Evolutionary conservation across 768 basidiomycete species (phyloP).

Genomic region (Mycena amicta): DNA sequence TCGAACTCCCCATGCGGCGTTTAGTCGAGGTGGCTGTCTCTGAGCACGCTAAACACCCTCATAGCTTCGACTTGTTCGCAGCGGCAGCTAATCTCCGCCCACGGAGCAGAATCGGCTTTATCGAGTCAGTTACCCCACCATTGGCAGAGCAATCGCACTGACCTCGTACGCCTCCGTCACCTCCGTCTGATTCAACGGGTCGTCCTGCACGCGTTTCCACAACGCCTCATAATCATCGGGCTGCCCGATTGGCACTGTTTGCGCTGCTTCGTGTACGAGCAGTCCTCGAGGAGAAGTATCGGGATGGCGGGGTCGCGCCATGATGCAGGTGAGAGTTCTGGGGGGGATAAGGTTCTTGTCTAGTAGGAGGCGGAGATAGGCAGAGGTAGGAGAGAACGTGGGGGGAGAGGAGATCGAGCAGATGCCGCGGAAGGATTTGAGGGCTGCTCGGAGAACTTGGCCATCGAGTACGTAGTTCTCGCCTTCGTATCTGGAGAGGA

Average conservation of each 20-base stretch:
- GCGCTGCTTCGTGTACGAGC: slow-evolving; percentile 50
- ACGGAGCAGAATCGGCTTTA: not conserved
- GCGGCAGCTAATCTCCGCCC: not conserved
- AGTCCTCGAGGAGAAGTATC: slow-evolving; percentile 61
- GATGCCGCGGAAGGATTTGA: slow-evolving; percentile 55
- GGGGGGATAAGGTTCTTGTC: slow-evolving; percentile 23
- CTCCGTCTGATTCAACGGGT: slow-evolving; percentile 39
- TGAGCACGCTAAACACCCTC: not conserved
- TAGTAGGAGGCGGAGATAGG: slow-evolving; percentile 59
- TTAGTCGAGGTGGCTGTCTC: too few species aligned
- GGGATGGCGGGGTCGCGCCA: slow-evolving; percentile 43
- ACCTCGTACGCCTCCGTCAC: slow-evolving; percentile 1
- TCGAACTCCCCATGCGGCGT: too few species aligned
- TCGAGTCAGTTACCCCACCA: too few species aligned
- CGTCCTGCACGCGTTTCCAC: slow-evolving; percentile 41
- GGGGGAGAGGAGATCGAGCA: slow-evolving; percentile 31
- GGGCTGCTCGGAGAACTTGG: slow-evolving; percentile 72
- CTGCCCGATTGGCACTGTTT: slow-evolving; percentile 34
- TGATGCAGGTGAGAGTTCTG: slow-evolving; percentile 23
- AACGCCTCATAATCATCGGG: slow-evolving; percentile 55
- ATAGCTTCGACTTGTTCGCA: not conserved
- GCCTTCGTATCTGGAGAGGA: slow-evolving; percentile 61
- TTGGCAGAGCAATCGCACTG: too few species aligned
- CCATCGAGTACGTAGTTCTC: slow-evolving; percentile 79
- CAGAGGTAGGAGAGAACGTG: slow-evolving; percentile 44